Evolutionary conservation across 2,329 filamentous ascomycete species (phyloP).

Genomic region (Onygenales sp.): DNA sequence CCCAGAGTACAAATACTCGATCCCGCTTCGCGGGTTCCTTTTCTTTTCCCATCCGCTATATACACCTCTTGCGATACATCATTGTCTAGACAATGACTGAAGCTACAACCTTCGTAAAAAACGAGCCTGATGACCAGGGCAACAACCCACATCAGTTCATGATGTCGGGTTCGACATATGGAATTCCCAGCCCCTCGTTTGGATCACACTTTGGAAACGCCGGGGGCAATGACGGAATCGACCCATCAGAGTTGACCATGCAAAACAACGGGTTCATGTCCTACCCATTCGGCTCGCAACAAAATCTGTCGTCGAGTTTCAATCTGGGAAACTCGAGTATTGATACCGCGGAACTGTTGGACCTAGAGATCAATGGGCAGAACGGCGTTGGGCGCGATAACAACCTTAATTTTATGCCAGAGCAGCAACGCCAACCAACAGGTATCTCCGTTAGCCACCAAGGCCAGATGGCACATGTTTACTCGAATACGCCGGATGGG

Average conservation of each 20-base stretch:
- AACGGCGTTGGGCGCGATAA: slow-evolving; percentile 26
- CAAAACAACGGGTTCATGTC: slow-evolving; percentile 42
- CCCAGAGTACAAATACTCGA: background rate
- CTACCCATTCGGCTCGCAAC: slow-evolving; percentile 52
- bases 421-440: slow-evolving; percentile 50
- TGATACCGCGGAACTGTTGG: slow-evolving; percentile 79
- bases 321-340: slow-evolving; percentile 69
- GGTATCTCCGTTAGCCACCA: slow-evolving; percentile 54
- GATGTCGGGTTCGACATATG: slow-evolving; percentile 40
- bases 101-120: slow-evolving; percentile 56
- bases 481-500: slow-evolving; percentile 84
- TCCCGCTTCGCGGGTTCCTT: background rate
- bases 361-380: slow-evolving; percentile 41
- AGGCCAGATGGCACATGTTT: slow-evolving; percentile 61
- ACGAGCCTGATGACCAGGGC: slow-evolving; percentile 54
- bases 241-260: slow-evolving; percentile 79
- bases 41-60: slow-evolving; percentile 2
- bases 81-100: slow-evolving; percentile 27
- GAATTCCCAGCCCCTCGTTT: slow-evolving; percentile 43
- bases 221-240: slow-evolving; percentile 52
- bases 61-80: background rate
- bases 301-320: slow-evolving; percentile 62
- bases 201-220: slow-evolving; percentile 39
- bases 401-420: slow-evolving; percentile 29
- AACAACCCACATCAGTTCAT: slow-evolving; percentile 44